phyloP scores from a whole-genome alignment of 192 early-diverging fungal genomes.

The Mortierella claussenii region DNA sequence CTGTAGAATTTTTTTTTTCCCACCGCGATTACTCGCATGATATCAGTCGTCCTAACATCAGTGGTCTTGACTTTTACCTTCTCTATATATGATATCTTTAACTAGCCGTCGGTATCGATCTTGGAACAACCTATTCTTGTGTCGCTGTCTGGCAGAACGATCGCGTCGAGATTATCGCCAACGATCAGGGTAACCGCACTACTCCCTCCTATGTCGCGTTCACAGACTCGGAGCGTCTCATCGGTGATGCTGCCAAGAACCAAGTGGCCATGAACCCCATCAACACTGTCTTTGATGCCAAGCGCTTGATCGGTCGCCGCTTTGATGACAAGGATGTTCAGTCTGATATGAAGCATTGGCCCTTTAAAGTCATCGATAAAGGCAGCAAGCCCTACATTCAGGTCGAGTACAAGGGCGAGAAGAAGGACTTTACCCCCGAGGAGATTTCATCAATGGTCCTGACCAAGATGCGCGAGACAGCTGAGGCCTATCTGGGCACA shows the following conservation, averaged over 20 bases:
- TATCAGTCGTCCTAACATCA: too few species aligned
- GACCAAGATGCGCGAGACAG: conserved; percentile 97
- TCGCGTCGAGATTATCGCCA: conserved; percentile 96
- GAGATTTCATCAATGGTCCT: conserved; percentile 98
- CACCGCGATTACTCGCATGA: too few species aligned
- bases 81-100: too few species aligned
- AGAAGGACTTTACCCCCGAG: conserved; percentile 96
- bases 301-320: conserved; percentile 97
- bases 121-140: conserved; percentile 74
- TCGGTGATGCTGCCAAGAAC: conserved; percentile 99
- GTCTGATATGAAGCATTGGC: conserved; percentile 99
- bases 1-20: too few species aligned
- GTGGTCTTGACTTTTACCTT: not conserved
- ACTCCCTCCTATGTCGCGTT: conserved; percentile 99
- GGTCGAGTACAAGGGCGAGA: conserved; percentile 97
- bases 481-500: conserved; percentile 87
- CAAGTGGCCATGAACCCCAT: conserved; percentile 97
- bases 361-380: conserved; percentile 92
- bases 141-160: conserved; percentile 82
- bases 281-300: conserved; percentile 99
- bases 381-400: conserved; percentile 92
- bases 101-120: conserved; percentile 68
- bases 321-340: conserved; percentile 95
- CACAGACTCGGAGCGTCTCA: conserved; percentile 97
- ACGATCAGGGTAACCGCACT: conserved; percentile 99